Conservation (phyloP, 2,329 filamentous ascomycete genomes). For the Neopestalotiopsis clavispora region DNA sequence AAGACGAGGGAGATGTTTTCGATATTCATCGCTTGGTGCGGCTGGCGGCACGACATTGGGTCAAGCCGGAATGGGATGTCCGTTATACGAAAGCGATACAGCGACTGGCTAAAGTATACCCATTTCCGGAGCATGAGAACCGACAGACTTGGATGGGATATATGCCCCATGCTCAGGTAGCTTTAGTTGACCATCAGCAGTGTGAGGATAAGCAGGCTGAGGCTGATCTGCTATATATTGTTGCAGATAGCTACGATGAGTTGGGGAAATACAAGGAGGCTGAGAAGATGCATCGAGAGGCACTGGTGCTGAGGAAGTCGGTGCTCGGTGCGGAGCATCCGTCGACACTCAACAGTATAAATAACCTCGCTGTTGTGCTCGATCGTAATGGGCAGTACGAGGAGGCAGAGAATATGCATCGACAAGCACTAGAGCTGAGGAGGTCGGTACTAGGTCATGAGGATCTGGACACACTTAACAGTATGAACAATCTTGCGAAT, state of each 20-base stretch:
- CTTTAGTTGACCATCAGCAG: background rate
- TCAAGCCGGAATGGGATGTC: slow-evolving; percentile 7
- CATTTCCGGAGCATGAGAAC: slow-evolving; percentile 1
- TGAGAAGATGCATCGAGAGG: no score
- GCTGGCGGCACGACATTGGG: slow-evolving; percentile 18
- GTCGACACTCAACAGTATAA: no score
- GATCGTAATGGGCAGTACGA: no score
- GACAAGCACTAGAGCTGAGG: no score
- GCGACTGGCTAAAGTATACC: slow-evolving; percentile 7
- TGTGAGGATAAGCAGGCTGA: background rate
- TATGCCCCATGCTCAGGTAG: slow-evolving; percentile 15
- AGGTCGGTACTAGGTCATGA: no score
- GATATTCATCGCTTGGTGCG: slow-evolving; percentile 9
- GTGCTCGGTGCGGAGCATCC: no score
- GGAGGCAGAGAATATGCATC: no score
- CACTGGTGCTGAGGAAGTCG: no score
- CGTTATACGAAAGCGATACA: slow-evolving; percentile 12
- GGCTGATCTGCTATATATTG: background rate
- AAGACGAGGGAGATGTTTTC: background rate
- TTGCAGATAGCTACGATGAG: background rate
- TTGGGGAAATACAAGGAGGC: background rate
- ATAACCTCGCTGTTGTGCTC: no score
- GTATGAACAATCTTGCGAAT: no score
- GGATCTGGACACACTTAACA: no score
- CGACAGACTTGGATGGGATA: slow-evolving; percentile 14